phyloP scores from a whole-genome alignment of 208 protist genomes.

The Eutreptiella sp. region DNA sequence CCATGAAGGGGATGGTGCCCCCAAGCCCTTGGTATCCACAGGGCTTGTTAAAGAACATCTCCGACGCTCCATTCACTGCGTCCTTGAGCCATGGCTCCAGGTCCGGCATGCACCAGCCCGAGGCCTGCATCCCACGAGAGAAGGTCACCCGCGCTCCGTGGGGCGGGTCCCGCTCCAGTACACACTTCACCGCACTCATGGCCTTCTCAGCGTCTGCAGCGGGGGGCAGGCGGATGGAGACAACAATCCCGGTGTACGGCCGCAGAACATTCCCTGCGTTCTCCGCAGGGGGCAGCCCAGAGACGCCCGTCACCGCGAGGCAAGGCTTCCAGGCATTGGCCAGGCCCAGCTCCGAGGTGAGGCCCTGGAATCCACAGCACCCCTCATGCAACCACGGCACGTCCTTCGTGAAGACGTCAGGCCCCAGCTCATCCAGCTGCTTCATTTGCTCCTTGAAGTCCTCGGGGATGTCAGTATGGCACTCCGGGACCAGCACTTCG shows the following conservation, averaged over 20 bases:
- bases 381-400: background rate
- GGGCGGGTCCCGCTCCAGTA: constrained; percentile 75
- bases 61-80: constrained; percentile 62
- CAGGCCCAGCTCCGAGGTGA: constrained; percentile 58
- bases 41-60: constrained; percentile 61
- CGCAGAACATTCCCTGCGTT: constrained; percentile 87
- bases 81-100: constrained; percentile 63
- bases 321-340: constrained; percentile 82
- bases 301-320: constrained; percentile 73
- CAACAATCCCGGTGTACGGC: constrained; percentile 69
- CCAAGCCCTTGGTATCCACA: constrained; percentile 67
- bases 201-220: constrained; percentile 48
- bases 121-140: constrained; percentile 41
- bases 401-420: constrained; percentile 42
- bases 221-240: constrained; percentile 85
- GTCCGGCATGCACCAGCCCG: constrained; percentile 72
- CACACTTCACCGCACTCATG: constrained; percentile 47
- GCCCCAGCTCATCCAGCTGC: constrained; percentile 27
- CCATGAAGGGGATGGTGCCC: constrained; percentile 87
- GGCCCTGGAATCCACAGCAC: constrained; percentile 41
- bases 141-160: constrained; percentile 80
- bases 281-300: constrained; percentile 64
- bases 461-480: constrained; percentile 74
- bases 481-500: constrained; percentile 64
- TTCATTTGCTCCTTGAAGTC: constrained; percentile 47